Evolutionary conservation across 2,329 filamentous ascomycete genomes (phyloP).

Genomic region (Alternaria conjuncta): DNA sequence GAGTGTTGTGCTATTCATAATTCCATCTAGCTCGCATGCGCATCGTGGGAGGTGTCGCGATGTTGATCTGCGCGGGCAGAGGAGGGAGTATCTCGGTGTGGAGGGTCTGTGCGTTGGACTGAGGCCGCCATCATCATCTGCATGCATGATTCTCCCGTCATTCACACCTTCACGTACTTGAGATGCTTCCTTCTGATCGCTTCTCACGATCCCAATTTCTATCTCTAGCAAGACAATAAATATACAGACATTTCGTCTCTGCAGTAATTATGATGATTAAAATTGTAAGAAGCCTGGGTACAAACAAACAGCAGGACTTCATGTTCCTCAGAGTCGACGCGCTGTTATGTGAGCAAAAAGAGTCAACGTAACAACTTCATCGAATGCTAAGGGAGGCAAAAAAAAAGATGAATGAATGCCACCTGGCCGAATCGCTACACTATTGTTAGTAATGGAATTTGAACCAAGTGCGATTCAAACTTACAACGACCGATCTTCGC

Average conservation of each 20-base stretch:
- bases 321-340: not conserved
- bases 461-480: not conserved
- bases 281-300: not conserved
- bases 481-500: constrained; percentile 12
- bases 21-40: not conserved
- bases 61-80: not conserved
- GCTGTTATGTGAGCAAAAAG: not conserved
- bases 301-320: not conserved
- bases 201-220: not conserved
- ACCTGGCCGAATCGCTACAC: not conserved
- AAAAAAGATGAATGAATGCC: not conserved
- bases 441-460: not conserved
- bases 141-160: not conserved
- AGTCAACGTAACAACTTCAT: not conserved
- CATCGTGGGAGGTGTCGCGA: not conserved
- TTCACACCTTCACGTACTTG: too few relatives aligned
- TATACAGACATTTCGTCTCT: not conserved
- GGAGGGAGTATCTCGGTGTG: not conserved
- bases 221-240: not conserved
- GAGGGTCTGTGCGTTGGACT: not conserved
- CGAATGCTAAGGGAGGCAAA: not conserved
- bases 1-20: not conserved
- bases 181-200: not conserved
- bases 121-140: not conserved
- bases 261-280: not conserved